Evolutionary conservation across 352 stramenopile species (phyloP).

Genomic region (Globisporangium recalcitrans): DNA sequence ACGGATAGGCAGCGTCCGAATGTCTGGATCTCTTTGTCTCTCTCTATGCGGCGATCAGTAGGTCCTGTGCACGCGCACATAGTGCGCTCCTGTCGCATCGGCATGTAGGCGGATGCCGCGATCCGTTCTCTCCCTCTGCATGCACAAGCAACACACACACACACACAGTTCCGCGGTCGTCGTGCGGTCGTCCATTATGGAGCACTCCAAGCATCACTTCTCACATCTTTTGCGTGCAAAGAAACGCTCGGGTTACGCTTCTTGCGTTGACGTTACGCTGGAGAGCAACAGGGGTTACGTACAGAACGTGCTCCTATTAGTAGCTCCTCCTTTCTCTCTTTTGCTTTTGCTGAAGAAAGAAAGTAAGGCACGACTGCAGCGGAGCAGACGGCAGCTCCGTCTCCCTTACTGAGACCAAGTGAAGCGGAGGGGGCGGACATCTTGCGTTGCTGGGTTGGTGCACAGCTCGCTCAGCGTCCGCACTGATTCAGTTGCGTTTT

Average conservation of each 20-base stretch:
- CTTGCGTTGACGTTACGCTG: neutral
- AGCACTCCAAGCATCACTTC: conserved; percentile 3
- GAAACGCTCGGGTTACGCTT: conserved; percentile 4
- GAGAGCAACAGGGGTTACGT: neutral
- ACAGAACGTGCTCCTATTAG: neutral
- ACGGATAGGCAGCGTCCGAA: neutral
- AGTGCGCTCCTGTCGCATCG: neutral
- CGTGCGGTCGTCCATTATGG: conserved; percentile 3
- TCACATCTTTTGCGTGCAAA: conserved; percentile 1
- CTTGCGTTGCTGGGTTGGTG: neutral
- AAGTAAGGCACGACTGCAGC: neutral
- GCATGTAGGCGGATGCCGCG: too few species aligned
- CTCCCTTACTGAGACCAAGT: conserved; percentile 24
- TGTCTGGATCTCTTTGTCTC: neutral
- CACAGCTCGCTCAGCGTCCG: neutral
- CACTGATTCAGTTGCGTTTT: conserved; percentile 26
- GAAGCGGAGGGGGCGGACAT: neutral
- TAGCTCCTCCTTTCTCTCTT: neutral
- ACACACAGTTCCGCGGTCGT: neutral
- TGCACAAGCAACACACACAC: neutral
- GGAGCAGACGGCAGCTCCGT: neutral
- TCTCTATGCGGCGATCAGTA: neutral
- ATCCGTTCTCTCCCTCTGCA: neutral
- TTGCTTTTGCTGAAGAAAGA: neutral
- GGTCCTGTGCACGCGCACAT: neutral